Conservation (phyloP, 305 asterid genomes). For the Galium porrigens region DNA sequence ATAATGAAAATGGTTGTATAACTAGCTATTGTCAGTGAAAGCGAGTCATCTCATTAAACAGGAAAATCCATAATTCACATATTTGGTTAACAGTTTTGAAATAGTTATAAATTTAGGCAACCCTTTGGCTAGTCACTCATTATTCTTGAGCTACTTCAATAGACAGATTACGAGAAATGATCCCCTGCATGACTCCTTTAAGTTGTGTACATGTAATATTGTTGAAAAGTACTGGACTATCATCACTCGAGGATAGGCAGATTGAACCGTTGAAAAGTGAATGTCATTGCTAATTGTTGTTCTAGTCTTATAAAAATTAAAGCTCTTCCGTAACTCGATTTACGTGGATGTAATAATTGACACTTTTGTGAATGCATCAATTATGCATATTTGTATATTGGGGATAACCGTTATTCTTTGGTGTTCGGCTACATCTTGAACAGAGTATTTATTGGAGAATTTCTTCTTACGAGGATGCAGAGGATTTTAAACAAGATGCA, state of each 20-base stretch:
- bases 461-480: slow-evolving; percentile 51
- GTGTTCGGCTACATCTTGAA: slow-evolving; percentile 11
- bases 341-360: background rate
- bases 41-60: background rate
- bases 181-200: background rate
- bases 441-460: slow-evolving; percentile 58
- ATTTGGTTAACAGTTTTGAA: background rate
- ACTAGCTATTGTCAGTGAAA: background rate
- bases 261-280: background rate
- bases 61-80: background rate
- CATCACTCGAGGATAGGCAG: background rate
- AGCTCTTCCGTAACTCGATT: background rate
- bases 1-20: background rate
- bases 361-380: background rate
- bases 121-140: background rate
- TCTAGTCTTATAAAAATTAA: too few species aligned
- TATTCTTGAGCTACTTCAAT: background rate
- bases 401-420: background rate
- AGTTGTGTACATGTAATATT: background rate
- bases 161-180: background rate
- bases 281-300: background rate
- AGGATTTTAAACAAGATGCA: slow-evolving; percentile 54
- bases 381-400: background rate
- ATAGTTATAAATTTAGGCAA: background rate
- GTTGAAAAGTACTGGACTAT: background rate